These are phyloP conservation scores for Pseudevernia furfuracea DNA, from an alignment of 495 filamentous ascomycete species.

Conservation along the genomic window DNA sequence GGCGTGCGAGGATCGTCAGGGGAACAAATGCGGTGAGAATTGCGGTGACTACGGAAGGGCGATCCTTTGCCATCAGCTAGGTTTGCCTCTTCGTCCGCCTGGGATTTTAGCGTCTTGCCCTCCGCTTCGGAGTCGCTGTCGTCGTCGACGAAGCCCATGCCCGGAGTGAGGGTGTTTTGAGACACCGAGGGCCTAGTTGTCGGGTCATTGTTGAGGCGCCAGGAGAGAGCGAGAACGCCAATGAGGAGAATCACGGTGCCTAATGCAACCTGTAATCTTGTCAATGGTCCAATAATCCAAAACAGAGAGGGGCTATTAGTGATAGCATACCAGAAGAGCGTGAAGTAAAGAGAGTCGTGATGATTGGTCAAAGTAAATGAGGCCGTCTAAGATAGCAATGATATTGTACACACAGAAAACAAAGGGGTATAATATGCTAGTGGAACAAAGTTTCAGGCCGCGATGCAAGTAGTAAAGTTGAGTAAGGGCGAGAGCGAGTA, in stretches of 20 bases:
- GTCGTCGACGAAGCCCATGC: constrained; percentile 57
- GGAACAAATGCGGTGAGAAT: constrained; percentile 12
- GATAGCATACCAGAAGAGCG: constrained; percentile 39
- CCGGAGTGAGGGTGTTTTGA: constrained; percentile 58
- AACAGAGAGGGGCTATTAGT: neutral
- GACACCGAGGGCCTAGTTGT: constrained; percentile 47
- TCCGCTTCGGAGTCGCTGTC: constrained; percentile 49
- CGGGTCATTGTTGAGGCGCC: constrained; percentile 75
- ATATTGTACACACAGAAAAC: constrained; percentile 99
- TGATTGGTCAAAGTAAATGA: constrained; percentile 93
- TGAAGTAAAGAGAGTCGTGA: constrained; percentile 66
- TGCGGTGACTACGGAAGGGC: constrained; percentile 11
- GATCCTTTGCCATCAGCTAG: constrained; percentile 27
- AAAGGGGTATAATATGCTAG: constrained; percentile 92
- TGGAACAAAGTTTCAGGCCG: constrained; percentile 88
- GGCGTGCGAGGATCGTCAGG: constrained; percentile 20
- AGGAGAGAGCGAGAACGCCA: constrained; percentile 87
- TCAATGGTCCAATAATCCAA: neutral
- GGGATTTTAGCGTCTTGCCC: constrained; percentile 28
- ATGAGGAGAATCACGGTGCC: constrained; percentile 79
- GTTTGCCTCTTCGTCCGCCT: constrained; percentile 37
- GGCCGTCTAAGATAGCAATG: constrained; percentile 90
- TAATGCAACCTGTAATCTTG: constrained; percentile 53
- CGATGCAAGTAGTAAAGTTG: constrained; percentile 94
- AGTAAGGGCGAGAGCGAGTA: constrained; percentile 74